Evolutionary conservation across 495 filamentous ascomycete species (phyloP), one percentile per base, ranked within the genome.

Genomic region (Paragyromitra xinjiangensis): DNA sequence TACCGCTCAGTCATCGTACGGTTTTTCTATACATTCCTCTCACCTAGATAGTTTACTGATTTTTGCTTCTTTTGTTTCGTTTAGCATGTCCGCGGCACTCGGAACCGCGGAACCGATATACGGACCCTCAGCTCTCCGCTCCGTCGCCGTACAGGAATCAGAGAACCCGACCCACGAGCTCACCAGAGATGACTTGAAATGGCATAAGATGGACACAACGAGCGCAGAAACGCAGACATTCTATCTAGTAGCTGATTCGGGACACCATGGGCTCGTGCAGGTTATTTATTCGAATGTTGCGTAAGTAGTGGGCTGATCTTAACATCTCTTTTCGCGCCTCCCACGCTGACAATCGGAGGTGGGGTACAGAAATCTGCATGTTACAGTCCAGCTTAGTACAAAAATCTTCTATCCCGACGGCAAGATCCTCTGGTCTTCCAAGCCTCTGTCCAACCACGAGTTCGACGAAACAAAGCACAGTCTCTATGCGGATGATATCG

Each of bases 71-170:
- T 37, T 44, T 69, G 19, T 59, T 69, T 69, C 24, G n/a, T 53
- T 51, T 78, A 97, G 94, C 84, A 87, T 97, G 83, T 92, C 95
- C 83, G 90, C 93, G 83, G 94, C 96, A 78, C 93, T 93, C 69
- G 95, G 95, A 84, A 97, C 94, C 69, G 91, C 94, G 83, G 95
- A 99, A 86, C 96, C 95, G 71, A 92, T 96, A 86, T 97, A 99
- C 84, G 95, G 95, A 78, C 92, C 96, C 44, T 89, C 90, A 14
- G 94, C 94, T 78, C 92, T 98, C 82, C 92, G 89, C 79, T 90
- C 93, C 34, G 93, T 99, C 58, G 90, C 92, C 68, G 87, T 91
- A 78, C 94, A 97, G 85, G 88, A 93, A 70, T 87, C 91, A 83
- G 88, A 89, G 51, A 91, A 89, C 3, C 92, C 93, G n/a, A 96